Percentiles rank a stretch among this genome's conserved stretches.
Conservation (phyloP, 2,329 filamentous ascomycete genomes). For the Colletotrichum sp. region DNA sequence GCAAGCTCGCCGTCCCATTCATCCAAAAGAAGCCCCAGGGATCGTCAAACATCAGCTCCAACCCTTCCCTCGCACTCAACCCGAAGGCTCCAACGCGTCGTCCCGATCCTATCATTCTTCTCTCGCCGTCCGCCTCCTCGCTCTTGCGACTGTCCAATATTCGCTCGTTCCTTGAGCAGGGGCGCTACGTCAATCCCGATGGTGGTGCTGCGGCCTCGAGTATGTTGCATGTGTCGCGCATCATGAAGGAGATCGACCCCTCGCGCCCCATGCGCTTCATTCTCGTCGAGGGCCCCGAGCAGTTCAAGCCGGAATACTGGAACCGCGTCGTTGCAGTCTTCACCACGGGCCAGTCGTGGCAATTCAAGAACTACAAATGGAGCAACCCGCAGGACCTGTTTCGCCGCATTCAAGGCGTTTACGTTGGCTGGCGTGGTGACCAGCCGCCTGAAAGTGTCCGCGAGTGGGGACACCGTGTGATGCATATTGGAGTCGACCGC, state of each 20-base stretch:
- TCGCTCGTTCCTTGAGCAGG: slow-evolving; percentile 89
- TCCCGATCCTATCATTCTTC: slow-evolving; percentile 89
- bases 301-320: slow-evolving; percentile 99
- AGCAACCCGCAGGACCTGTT: slow-evolving; percentile 88
- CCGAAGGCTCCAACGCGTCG: slow-evolving; percentile 56
- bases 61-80: slow-evolving; percentile 57
- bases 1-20: slow-evolving; percentile 82
- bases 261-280: slow-evolving; percentile 87
- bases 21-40: slow-evolving; percentile 65
- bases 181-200: slow-evolving; percentile 81
- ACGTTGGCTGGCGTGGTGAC: slow-evolving; percentile 91
- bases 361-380: slow-evolving; percentile 99
- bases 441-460: slow-evolving; percentile 77
- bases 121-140: slow-evolving; percentile 94
- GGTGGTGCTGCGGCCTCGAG: slow-evolving; percentile 70
- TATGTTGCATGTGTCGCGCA: slow-evolving; percentile 85
- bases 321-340: slow-evolving; percentile 93
- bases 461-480: slow-evolving; percentile 85
- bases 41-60: slow-evolving; percentile 42
- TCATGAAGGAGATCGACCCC: slow-evolving; percentile 74
- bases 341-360: slow-evolving; percentile 96
- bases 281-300: slow-evolving; percentile 88
- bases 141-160: slow-evolving; percentile 95
- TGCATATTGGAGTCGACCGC: slow-evolving; percentile 82
- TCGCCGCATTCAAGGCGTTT: slow-evolving; percentile 84